Evolutionary conservation across 805 yeast species (phyloP).

Genomic region (Brettanomyces naardenensis): DNA sequence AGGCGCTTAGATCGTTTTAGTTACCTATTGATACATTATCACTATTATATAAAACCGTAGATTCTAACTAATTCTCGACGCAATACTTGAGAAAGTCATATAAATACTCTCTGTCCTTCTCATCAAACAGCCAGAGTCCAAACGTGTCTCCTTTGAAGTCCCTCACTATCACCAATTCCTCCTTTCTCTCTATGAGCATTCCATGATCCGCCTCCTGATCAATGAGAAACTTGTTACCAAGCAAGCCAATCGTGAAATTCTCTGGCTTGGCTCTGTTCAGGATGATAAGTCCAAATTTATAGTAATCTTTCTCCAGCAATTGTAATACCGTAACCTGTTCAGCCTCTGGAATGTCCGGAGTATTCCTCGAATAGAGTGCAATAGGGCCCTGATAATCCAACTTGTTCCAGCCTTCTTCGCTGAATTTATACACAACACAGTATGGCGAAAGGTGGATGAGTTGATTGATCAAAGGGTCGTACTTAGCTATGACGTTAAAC

Average conservation of each 20-base stretch:
- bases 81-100: constrained; percentile 31
- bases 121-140: constrained; percentile 74
- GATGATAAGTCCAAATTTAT: constrained; percentile 63
- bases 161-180: constrained; percentile 61
- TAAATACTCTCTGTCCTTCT: constrained; percentile 54
- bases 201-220: constrained; percentile 23
- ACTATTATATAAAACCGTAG: no score
- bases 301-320: constrained; percentile 33
- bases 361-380: constrained; percentile 43
- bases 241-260: constrained; percentile 63
- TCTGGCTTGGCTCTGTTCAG: constrained; percentile 61
- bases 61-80: constrained; percentile 16
- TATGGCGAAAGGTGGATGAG: constrained; percentile 63
- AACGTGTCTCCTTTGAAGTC: constrained; percentile 61
- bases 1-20: no score
- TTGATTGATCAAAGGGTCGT: constrained; percentile 66
- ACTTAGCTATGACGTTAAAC: constrained; percentile 68
- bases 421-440: constrained; percentile 62
- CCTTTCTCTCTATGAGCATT: constrained; percentile 62
- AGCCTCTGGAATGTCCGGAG: constrained; percentile 5
- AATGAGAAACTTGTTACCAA: constrained; percentile 41
- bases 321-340: constrained; percentile 12
- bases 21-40: no score
- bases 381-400: constrained; percentile 64
- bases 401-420: constrained; percentile 63